A percentile compares a stretch with the other conserved stretches of the same genome.
These are phyloP conservation scores for Schizopora paradoxa DNA, from an alignment of 1,284 basidiomycete species.

Conservation along the genomic window DNA sequence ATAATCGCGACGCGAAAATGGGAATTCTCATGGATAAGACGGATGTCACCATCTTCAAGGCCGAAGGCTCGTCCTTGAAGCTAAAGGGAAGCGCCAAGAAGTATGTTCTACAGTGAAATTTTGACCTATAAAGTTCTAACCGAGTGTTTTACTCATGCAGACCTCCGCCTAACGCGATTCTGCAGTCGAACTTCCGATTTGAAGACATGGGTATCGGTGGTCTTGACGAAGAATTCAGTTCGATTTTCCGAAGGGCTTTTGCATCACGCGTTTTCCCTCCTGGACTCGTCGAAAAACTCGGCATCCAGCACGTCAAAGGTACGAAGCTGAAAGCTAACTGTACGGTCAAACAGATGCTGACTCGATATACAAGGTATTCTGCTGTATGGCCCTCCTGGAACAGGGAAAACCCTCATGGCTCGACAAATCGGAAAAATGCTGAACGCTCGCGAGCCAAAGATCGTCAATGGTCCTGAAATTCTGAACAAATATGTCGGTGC, in stretches of 20 bases:
- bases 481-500: conserved; percentile 97
- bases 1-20: conserved; percentile 33
- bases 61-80: conserved; percentile 76
- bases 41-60: conserved; percentile 86
- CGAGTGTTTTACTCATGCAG: conserved; percentile 33
- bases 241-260: conserved; percentile 98
- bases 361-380: conserved; percentile 69
- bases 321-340: conserved; percentile 16
- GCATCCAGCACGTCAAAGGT: conserved; percentile 99
- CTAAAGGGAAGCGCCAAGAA: conserved; percentile 91
- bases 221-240: conserved; percentile 90
- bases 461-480: conserved; percentile 98
- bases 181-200: conserved; percentile 99
- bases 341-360: not conserved
- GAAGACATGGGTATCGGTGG: conserved; percentile 99
- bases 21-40: conserved; percentile 91
- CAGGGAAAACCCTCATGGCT: conserved; percentile 98
- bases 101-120: conserved; percentile 36
- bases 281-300: conserved; percentile 93
- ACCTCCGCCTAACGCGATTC: conserved; percentile 89
- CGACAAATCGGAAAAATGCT: conserved; percentile 99
- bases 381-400: conserved; percentile 94
- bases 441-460: conserved; percentile 96
- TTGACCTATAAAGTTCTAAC: not conserved
- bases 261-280: conserved; percentile 98